Evolutionary conservation across 148 eudicot species (phyloP).

Genomic region (Persicaria tinctoria): DNA sequence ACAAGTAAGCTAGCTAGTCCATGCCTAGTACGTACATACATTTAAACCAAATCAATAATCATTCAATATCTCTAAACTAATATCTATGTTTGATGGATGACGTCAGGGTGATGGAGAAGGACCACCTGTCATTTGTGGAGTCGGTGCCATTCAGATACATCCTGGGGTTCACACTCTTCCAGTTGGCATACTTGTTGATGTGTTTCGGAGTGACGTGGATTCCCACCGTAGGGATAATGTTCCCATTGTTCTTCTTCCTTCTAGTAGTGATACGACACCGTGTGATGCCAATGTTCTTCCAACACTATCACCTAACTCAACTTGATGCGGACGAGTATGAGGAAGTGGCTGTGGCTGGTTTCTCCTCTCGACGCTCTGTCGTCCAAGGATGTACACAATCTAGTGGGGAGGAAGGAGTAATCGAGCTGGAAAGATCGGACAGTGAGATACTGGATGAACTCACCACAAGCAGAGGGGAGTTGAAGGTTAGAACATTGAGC

Average conservation of each 20-base stretch:
- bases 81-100: not conserved
- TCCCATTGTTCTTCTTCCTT: slow-evolving; percentile 68
- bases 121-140: slow-evolving; percentile 67
- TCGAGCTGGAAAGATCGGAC: not conserved
- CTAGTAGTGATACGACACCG: slow-evolving; percentile 49
- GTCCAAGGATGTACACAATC: not conserved
- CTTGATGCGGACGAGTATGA: slow-evolving; percentile 80
- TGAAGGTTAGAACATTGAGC: slow-evolving; percentile 35
- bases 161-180: slow-evolving; percentile 50
- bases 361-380: slow-evolving; percentile 20
- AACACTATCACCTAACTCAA: slow-evolving; percentile 43
- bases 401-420: slow-evolving; percentile 13
- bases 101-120: slow-evolving; percentile 56
- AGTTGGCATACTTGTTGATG: slow-evolving; percentile 39
- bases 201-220: slow-evolving; percentile 87
- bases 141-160: slow-evolving; percentile 62
- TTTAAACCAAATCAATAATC: too few relatives aligned
- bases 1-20: slow-evolving; percentile 38
- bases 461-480: slow-evolving; percentile 52
- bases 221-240: slow-evolving; percentile 65
- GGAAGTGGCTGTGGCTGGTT: slow-evolving; percentile 34
- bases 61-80: not conserved
- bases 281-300: slow-evolving; percentile 59
- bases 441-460: slow-evolving; percentile 40
- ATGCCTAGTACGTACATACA: too few relatives aligned